A percentile compares a stretch with the other conserved stretches of the same genome.
These are phyloP conservation scores for Torulaspora quercuum DNA, from an alignment of 805 yeast species.

Conservation along the genomic window DNA sequence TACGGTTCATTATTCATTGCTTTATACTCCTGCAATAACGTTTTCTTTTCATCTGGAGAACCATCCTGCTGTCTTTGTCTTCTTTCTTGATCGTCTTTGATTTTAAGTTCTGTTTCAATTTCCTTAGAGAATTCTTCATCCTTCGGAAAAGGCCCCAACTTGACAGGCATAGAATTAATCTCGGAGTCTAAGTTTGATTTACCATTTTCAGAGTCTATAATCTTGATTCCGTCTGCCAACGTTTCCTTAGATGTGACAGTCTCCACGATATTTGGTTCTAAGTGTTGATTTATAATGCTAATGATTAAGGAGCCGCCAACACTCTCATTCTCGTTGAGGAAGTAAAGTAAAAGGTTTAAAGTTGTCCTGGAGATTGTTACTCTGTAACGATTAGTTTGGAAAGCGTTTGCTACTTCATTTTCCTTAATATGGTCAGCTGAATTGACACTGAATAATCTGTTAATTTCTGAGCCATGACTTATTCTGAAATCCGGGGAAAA, in stretches of 20 bases:
- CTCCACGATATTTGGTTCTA: slow-evolving; percentile 47
- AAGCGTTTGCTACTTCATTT: slow-evolving; percentile 75
- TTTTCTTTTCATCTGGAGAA: slow-evolving; percentile 29
- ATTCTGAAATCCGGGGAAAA: slow-evolving; percentile 70
- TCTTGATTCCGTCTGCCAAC: slow-evolving; percentile 35
- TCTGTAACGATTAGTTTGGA: slow-evolving; percentile 67
- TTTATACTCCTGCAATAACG: slow-evolving; percentile 64
- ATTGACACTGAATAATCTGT: slow-evolving; percentile 66
- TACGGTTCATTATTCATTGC: slow-evolving; percentile 47
- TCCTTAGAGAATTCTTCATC: slow-evolving; percentile 84
- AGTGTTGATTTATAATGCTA: slow-evolving; percentile 78
- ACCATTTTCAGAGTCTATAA: slow-evolving; percentile 35
- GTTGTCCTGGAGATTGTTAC: slow-evolving; percentile 79
- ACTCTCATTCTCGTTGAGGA: slow-evolving; percentile 86
- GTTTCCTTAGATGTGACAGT: slow-evolving; percentile 35
- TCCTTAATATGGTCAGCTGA: slow-evolving; percentile 78
- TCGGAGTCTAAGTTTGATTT: slow-evolving; percentile 29
- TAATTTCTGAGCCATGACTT: slow-evolving; percentile 74
- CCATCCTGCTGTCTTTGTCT: slow-evolving; percentile 29
- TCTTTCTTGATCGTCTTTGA: slow-evolving; percentile 65
- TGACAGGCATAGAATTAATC: slow-evolving; percentile 47
- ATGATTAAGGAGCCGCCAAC: slow-evolving; percentile 88
- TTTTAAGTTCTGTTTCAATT: slow-evolving; percentile 75
- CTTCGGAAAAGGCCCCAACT: slow-evolving; percentile 78
- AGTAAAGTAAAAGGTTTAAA: slow-evolving; percentile 76